Evolutionary conservation across 306 rosid genomes (phyloP).

Genomic region (Ceratonia siliqua): DNA sequence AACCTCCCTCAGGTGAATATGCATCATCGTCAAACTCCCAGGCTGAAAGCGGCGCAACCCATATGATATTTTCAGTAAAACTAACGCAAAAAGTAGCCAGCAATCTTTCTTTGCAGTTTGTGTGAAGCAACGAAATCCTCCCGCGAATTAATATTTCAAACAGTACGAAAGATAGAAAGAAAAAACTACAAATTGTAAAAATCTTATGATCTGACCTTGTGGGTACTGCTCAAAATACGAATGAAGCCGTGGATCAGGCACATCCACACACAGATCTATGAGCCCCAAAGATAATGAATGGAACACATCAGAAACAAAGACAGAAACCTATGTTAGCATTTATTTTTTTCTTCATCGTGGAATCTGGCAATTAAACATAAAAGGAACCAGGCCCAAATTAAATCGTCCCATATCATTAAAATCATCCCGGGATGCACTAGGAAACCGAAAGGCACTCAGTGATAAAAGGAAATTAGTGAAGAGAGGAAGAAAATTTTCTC

Average conservation of each 20-base stretch:
- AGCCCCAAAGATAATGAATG: slow-evolving; percentile 20
- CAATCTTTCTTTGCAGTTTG: neutral
- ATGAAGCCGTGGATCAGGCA: slow-evolving; percentile 37
- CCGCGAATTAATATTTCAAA: neutral
- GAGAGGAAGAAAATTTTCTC: neutral
- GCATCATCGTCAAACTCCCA: slow-evolving; percentile 41
- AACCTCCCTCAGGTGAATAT: slow-evolving; percentile 28
- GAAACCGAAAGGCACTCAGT: neutral
- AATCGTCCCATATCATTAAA: slow-evolving; percentile 6
- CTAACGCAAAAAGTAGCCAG: neutral
- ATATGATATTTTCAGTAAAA: slow-evolving; percentile 17
- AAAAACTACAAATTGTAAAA: slow-evolving; percentile 10
- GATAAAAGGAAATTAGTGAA: neutral
- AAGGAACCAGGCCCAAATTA: slow-evolving; percentile 1
- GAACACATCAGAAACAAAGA: slow-evolving; percentile 30
- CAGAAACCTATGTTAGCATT: slow-evolving; percentile 34
- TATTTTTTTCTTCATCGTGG: slow-evolving; percentile 12
- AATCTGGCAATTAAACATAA: slow-evolving; percentile 26
- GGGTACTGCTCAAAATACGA: slow-evolving; percentile 22
- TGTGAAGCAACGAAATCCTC: slow-evolving; percentile 15
- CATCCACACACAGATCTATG: slow-evolving; percentile 35
- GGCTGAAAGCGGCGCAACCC: slow-evolving; percentile 27
- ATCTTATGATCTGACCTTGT: slow-evolving; percentile 45
- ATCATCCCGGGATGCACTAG: slow-evolving; percentile 8
- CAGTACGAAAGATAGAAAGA: slow-evolving; percentile 16